A percentile compares a stretch with the other conserved stretches of the same genome.
These are phyloP conservation scores for Fusarium agapanthi DNA, from an alignment of 2,329 filamentous ascomycete genomes.

Conservation along the genomic window DNA sequence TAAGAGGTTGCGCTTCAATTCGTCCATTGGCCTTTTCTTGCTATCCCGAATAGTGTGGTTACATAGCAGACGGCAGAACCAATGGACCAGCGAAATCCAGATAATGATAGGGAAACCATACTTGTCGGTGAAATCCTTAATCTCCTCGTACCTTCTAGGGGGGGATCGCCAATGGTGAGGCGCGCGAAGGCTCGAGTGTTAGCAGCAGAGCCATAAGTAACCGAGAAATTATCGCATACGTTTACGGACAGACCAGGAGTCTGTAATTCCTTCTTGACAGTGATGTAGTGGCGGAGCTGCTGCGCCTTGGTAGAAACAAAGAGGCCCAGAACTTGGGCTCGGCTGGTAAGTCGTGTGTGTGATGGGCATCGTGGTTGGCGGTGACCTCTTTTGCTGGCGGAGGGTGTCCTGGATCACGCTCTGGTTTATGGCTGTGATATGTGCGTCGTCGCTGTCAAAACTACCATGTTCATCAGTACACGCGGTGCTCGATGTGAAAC, in stretches of 20 bases:
- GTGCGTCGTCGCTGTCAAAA: background rate
- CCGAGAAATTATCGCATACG: background rate
- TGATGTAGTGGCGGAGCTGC: too few relatives aligned
- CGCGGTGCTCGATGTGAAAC: background rate
- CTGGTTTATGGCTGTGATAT: slow-evolving; percentile 6
- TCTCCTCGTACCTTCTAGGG: background rate
- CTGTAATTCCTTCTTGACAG: too few relatives aligned
- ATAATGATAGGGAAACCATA: slow-evolving; percentile 28
- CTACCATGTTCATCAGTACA: background rate
- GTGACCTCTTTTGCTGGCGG: too few relatives aligned
- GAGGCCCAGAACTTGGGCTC: too few relatives aligned
- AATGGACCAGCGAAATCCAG: background rate
- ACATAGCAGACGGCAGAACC: background rate
- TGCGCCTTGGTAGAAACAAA: too few relatives aligned
- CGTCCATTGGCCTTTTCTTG: background rate
- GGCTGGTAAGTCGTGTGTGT: too few relatives aligned
- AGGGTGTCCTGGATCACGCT: slow-evolving; percentile 15
- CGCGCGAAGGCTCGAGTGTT: background rate
- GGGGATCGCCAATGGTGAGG: background rate
- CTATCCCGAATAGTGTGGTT: background rate
- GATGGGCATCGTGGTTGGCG: too few relatives aligned
- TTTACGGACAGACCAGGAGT: too few relatives aligned
- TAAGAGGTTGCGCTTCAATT: background rate
- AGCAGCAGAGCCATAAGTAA: background rate
- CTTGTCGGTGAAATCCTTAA: background rate